These are phyloP conservation scores for Fragosphaeria purpurea DNA, from an alignment of 2,329 filamentous ascomycete genomes.

Conservation along the genomic window DNA sequence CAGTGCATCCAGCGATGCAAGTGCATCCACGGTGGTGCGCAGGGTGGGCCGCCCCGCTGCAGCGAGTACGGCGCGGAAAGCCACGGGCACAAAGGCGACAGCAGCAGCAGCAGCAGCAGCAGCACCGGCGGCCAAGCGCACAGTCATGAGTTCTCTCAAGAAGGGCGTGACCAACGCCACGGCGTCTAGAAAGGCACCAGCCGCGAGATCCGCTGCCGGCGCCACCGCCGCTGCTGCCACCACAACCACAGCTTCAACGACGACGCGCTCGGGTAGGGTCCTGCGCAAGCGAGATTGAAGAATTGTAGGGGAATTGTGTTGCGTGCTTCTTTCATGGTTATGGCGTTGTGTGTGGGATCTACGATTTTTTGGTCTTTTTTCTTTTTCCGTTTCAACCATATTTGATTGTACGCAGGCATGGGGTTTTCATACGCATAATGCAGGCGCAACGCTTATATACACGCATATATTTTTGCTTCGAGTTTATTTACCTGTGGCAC, in stretches of 20 bases:
- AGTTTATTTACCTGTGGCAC: no score
- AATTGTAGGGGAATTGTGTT: background rate
- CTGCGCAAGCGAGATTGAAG: constrained; percentile 41
- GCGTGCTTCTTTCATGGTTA: background rate
- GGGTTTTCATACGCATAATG: no score
- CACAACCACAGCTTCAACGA: constrained; percentile 16
- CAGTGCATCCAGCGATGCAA: constrained; percentile 55
- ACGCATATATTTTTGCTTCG: no score
- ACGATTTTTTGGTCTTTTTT: background rate
- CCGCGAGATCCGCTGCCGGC: constrained; percentile 28
- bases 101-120: constrained; percentile 25
- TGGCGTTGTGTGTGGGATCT: background rate
- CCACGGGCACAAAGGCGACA: constrained; percentile 26
- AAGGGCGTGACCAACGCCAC: constrained; percentile 36
- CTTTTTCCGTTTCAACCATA: background rate
- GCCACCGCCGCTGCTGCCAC: constrained; percentile 22
- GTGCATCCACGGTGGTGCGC: constrained; percentile 54
- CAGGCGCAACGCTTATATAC: no score
- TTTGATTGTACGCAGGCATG: no score
- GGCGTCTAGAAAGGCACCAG: constrained; percentile 38
- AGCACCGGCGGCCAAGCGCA: constrained; percentile 30
- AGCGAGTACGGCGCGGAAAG: constrained; percentile 22
- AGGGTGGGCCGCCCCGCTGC: constrained; percentile 31
- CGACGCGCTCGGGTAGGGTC: constrained; percentile 40
- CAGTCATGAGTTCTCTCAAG: constrained; percentile 43